phyloP scores from a whole-genome alignment of 176 grass and related monocot genomes.

The Bonia amplexicaulis region DNA sequence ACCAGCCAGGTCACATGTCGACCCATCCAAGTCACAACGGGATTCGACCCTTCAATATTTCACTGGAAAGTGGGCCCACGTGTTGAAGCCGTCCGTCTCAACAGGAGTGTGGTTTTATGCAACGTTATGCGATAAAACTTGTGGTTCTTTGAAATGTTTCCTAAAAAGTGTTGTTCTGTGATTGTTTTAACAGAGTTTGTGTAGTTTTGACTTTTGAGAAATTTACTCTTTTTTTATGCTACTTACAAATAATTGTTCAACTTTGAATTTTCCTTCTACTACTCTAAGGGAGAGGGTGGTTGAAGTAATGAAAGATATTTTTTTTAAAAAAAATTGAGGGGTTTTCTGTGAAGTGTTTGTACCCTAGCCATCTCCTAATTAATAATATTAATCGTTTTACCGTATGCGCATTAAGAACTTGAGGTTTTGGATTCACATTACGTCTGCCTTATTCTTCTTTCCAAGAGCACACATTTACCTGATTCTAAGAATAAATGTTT shows the following conservation, averaged over 20 bases:
- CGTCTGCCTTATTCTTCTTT: background rate
- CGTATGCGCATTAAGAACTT: background rate
- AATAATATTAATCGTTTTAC: background rate
- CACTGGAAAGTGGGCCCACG: too few species aligned
- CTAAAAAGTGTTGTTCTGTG: too few species aligned
- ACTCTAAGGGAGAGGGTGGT: background rate
- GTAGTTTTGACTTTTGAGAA: too few species aligned
- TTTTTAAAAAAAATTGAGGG: background rate
- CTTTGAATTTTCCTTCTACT: background rate
- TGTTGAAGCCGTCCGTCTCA: too few species aligned
- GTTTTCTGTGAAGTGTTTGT: background rate
- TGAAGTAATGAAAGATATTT: background rate
- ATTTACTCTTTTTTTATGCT: background rate
- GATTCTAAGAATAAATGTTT: background rate
- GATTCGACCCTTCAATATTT: too few species aligned
- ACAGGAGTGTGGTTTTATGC: too few species aligned
- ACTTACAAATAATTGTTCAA: background rate
- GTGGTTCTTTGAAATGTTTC: too few species aligned
- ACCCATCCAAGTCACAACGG: too few species aligned
- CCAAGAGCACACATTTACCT: background rate
- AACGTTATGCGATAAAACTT: too few species aligned
- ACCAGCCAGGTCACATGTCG: too few species aligned
- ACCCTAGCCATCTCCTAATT: background rate
- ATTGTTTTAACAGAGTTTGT: too few species aligned
- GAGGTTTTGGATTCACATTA: background rate